Evolutionary conservation across 441 rosid species (phyloP).

Genomic region (Erodium chrysanthum): DNA sequence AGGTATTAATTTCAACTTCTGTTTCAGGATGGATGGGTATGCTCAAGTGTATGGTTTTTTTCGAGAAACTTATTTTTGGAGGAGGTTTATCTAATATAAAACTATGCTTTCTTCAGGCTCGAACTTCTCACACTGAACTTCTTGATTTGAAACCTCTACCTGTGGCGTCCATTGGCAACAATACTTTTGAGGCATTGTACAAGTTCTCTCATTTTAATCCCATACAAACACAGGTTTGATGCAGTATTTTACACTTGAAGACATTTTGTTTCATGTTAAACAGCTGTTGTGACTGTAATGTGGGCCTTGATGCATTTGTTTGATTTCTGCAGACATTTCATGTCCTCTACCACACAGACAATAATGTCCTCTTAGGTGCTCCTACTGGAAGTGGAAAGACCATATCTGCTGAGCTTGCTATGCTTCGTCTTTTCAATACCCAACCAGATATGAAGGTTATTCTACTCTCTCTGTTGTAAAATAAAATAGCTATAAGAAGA

Average conservation of each 20-base stretch:
- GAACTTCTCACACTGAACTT: constrained; percentile 87
- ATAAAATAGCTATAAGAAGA: background rate
- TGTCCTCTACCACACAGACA: constrained; percentile 82
- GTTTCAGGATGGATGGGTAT: constrained; percentile 7
- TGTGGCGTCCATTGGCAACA: constrained; percentile 68
- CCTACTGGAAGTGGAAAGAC: constrained; percentile 99
- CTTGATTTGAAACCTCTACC: constrained; percentile 93
- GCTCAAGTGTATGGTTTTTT: constrained; percentile 10
- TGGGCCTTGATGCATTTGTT: constrained; percentile 20
- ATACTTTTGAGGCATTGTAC: constrained; percentile 62
- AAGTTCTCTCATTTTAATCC: constrained; percentile 98
- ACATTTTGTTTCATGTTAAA: constrained; percentile 17
- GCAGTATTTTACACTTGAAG: constrained; percentile 15
- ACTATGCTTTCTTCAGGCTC: constrained; percentile 45
- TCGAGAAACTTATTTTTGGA: constrained; percentile 16
- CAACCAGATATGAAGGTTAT: constrained; percentile 98
- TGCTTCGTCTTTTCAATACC: constrained; percentile 85
- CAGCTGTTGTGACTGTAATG: constrained; percentile 11
- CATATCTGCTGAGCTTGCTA: constrained; percentile 96
- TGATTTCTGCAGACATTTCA: constrained; percentile 67
- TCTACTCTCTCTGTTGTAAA: constrained; percentile 10
- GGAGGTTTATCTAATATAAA: constrained; percentile 20
- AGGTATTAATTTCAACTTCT: constrained; percentile 35
- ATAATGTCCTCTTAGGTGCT: constrained; percentile 91
- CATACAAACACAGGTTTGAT: constrained; percentile 87